Percentiles rank a stretch among this genome's conserved stretches.
Conservation (phyloP, 371 early-diverging fungal genomes). For the Lichtheimia corymbifera region DNA sequence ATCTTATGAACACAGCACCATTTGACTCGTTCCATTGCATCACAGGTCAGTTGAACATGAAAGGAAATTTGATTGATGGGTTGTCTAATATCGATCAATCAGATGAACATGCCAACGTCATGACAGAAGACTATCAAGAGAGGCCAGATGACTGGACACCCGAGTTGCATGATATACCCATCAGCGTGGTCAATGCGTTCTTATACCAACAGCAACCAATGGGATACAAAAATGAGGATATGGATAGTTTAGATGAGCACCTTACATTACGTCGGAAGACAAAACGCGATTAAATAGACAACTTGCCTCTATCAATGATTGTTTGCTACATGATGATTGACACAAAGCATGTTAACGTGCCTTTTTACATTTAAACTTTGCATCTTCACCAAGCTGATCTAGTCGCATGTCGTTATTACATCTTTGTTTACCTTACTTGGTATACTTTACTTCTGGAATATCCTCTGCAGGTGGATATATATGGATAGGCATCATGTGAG, state of each 20-base stretch:
- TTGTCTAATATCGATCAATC: conserved; percentile 7
- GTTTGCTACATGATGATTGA: too few relatives aligned
- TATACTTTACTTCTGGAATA: too few relatives aligned
- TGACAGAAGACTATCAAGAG: conserved; percentile 37
- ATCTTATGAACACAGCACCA: conserved; percentile 69
- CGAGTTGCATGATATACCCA: conserved; percentile 73
- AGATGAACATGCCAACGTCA: conserved; percentile 65
- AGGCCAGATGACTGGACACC: conserved; percentile 66
- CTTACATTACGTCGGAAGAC: conserved; percentile 6
- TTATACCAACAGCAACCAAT: conserved; percentile 39
- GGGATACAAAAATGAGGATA: neutral
- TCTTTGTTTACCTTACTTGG: too few relatives aligned
- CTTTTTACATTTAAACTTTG: too few relatives aligned
- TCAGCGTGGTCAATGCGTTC: conserved; percentile 64
- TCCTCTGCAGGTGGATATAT: too few relatives aligned
- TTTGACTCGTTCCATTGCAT: conserved; percentile 66
- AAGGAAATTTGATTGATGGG: neutral
- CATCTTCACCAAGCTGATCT: too few relatives aligned
- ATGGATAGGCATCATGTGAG: too few relatives aligned
- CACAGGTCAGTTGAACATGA: conserved; percentile 53
- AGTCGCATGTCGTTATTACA: too few relatives aligned
- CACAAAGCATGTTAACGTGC: too few relatives aligned
- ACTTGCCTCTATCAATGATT: too few relatives aligned
- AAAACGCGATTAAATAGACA: conserved; percentile 1
- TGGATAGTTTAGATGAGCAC: conserved; percentile 1